Conservation (phyloP, 2,329 filamentous ascomycete species). For the Exophiala viscosa region DNA sequence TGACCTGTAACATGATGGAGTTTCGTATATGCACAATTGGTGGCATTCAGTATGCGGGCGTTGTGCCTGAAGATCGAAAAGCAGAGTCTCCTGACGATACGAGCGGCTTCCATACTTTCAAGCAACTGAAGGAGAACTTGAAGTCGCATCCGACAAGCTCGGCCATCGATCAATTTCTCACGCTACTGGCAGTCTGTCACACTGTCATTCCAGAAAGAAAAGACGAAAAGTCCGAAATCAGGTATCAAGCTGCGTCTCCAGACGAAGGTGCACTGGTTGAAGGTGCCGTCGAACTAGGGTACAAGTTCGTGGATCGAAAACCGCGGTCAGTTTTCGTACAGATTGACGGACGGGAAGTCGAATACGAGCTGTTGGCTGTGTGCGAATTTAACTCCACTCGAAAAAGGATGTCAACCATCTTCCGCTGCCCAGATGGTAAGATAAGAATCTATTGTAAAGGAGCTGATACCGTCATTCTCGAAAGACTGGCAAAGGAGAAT, state of each 20-base stretch:
- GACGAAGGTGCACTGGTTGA: slow-evolving; percentile 97
- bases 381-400: slow-evolving; percentile 98
- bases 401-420: slow-evolving; percentile 97
- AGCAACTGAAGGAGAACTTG: slow-evolving; percentile 67
- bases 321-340: slow-evolving; percentile 83
- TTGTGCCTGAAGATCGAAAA: slow-evolving; percentile 84
- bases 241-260: slow-evolving; percentile 95
- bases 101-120: slow-evolving; percentile 80
- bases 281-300: slow-evolving; percentile 79
- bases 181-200: slow-evolving; percentile 84
- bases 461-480: slow-evolving; percentile 94
- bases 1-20: slow-evolving; percentile 99
- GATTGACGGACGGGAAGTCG: slow-evolving; percentile 65
- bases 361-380: slow-evolving; percentile 92
- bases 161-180: slow-evolving; percentile 79
- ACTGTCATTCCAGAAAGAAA: slow-evolving; percentile 92
- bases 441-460: slow-evolving; percentile 93
- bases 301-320: slow-evolving; percentile 86
- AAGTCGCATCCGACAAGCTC: slow-evolving; percentile 55
- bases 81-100: slow-evolving; percentile 70
- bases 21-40: slow-evolving; percentile 93
- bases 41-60: slow-evolving; percentile 89
- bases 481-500: slow-evolving; percentile 78
- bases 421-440: slow-evolving; percentile 92
- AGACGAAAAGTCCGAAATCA: slow-evolving; percentile 78